phyloP scores from a whole-genome alignment of 495 filamentous ascomycete genomes.

The Aspergillus panamensis region DNA sequence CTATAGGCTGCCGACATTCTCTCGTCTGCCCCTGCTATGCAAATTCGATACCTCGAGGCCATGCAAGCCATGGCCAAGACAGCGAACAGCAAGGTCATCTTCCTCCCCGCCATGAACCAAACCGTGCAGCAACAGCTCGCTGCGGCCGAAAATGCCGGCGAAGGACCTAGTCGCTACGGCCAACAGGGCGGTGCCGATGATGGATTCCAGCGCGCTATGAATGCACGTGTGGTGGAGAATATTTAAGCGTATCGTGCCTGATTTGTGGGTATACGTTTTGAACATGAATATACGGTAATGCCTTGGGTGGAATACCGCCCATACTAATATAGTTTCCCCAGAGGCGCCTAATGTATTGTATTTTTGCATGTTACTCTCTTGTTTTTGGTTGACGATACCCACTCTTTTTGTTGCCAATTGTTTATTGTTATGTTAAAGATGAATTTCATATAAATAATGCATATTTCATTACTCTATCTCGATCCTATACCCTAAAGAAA shows the following conservation, averaged over 20 bases:
- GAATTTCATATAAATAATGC: not conserved
- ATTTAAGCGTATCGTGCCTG: constrained; percentile 50
- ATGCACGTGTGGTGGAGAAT: constrained; percentile 80
- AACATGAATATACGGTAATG: constrained; percentile 19
- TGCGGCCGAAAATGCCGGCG: constrained; percentile 52
- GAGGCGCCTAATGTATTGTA: constrained; percentile 20
- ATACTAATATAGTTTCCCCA: not conserved
- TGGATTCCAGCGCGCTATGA: constrained; percentile 78
- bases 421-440: not conserved
- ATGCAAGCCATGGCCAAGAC: constrained; percentile 99
- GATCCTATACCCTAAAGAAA: too few species aligned
- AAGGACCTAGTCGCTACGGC: constrained; percentile 56
- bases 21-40: constrained; percentile 91
- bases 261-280: not conserved
- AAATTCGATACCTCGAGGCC: constrained; percentile 97
- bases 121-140: constrained; percentile 47
- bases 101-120: constrained; percentile 65
- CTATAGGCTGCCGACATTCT: constrained; percentile 82
- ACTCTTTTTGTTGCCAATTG: constrained; percentile 24
- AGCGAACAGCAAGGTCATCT: constrained; percentile 95
- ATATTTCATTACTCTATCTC: not conserved
- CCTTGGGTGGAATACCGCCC: not conserved
- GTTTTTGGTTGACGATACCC: constrained; percentile 36
- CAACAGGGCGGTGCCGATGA: constrained; percentile 35
- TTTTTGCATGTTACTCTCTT: constrained; percentile 15